Evolutionary conservation across 768 basidiomycete genomes (phyloP).

Genomic region (Phlebiopsis gigantea): DNA sequence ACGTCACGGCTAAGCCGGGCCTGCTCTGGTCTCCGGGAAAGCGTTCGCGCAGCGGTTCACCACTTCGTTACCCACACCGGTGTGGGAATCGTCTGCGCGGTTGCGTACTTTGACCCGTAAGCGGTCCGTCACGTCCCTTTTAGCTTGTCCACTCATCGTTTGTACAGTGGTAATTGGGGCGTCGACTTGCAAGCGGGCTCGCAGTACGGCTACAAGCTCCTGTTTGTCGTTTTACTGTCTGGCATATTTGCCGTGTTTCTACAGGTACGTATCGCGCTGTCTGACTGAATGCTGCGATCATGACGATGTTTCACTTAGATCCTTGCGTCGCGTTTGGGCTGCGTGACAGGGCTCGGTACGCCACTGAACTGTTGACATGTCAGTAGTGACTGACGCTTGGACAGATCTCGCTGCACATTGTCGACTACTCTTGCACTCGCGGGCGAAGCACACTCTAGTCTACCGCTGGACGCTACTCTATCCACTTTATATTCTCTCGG

Average conservation of each 20-base stretch:
- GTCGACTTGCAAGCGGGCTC: conserved; percentile 88
- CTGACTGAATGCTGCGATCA: not conserved
- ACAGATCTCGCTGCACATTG: conserved; percentile 43
- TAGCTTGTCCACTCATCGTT: not conserved
- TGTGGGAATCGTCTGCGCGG: conserved; percentile 81
- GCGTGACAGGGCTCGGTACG: conserved; percentile 74
- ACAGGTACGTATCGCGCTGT: conserved; percentile 49
- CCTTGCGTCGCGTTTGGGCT: conserved; percentile 75
- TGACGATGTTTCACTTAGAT: conserved; percentile 36
- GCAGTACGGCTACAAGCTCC: conserved; percentile 75
- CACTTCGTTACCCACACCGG: conserved; percentile 68
- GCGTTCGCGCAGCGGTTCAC: conserved; percentile 15
- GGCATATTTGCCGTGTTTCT: conserved; percentile 80
- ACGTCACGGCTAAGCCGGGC: not conserved
- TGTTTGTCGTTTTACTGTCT: conserved; percentile 81
- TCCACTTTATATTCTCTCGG: conserved; percentile 38
- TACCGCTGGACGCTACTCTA: conserved; percentile 35
- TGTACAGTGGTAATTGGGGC: conserved; percentile 75
- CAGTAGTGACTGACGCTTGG: not conserved
- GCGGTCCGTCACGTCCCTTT: conserved; percentile 11
- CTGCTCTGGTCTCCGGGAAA: not conserved
- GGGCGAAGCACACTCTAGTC: conserved; percentile 31
- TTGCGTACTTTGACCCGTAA: conserved; percentile 87
- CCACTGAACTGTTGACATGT: conserved; percentile 3
- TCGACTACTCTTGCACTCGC: conserved; percentile 38